These are phyloP conservation scores for Rhododendron griersonianum DNA, from an alignment of 148 eudicot genomes.

Conservation along the genomic window DNA sequence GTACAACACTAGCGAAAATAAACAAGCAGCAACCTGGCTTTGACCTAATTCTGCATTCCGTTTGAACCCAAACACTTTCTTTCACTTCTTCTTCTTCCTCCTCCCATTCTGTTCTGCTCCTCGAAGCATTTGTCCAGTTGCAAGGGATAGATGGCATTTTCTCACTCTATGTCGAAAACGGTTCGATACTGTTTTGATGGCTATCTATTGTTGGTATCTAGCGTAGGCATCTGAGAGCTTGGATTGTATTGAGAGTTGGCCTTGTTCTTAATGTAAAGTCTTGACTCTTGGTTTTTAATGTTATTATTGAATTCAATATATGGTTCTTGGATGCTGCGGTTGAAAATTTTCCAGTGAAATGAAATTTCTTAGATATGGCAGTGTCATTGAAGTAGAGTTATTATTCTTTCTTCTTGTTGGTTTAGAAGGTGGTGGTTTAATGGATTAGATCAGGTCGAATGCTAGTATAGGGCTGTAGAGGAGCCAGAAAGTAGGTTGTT, in stretches of 20 bases:
- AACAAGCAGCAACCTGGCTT: slow-evolving; percentile 4
- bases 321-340: background rate
- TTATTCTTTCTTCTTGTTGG: background rate
- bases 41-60: background rate
- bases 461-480: background rate
- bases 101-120: background rate
- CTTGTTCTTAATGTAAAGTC: background rate
- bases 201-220: background rate
- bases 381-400: background rate
- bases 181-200: slow-evolving; percentile 2
- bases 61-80: background rate
- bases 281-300: background rate
- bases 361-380: background rate
- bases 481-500: background rate
- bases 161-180: background rate
- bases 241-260: background rate
- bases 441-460: background rate
- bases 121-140: background rate
- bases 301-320: background rate
- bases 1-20: background rate
- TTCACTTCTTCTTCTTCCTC: background rate
- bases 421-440: background rate
- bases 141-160: slow-evolving; percentile 3
- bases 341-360: background rate
- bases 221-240: background rate